phyloP scores from a whole-genome alignment of 352 stramenopile species.

The Thraustochytrium sp. region DNA sequence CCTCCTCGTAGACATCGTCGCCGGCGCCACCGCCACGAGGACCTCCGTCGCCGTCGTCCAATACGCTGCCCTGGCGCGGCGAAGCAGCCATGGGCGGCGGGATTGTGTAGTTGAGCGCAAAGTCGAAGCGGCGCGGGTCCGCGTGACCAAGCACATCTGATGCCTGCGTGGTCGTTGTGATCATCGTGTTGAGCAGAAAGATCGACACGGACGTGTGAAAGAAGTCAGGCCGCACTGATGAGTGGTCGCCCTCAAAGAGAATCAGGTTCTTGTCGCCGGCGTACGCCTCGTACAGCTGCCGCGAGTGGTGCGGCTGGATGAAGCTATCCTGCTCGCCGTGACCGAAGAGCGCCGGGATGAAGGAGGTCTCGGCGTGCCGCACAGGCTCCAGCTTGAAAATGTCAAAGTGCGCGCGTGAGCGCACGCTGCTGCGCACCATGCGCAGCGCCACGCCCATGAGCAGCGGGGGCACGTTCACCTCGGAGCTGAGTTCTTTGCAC shows the following conservation, averaged over 20 bases:
- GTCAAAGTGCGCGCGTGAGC: constrained; percentile 65
- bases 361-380: constrained; percentile 81
- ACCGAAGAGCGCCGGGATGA: constrained; percentile 92
- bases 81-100: background rate
- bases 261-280: constrained; percentile 96
- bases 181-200: constrained; percentile 66
- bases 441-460: constrained; percentile 24
- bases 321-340: constrained; percentile 92
- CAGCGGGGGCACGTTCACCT: constrained; percentile 31
- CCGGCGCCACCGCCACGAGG: background rate
- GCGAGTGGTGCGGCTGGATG: constrained; percentile 71
- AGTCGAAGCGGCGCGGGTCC: background rate
- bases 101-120: background rate
- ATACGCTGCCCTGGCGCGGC: background rate
- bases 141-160: constrained; percentile 4
- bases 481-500: constrained; percentile 85
- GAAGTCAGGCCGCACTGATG: constrained; percentile 86
- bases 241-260: constrained; percentile 95
- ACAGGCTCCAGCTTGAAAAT: constrained; percentile 69
- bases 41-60: too few relatives aligned
- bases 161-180: background rate
- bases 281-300: constrained; percentile 75
- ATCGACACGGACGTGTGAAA: constrained; percentile 89
- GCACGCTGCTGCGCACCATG: constrained; percentile 31
- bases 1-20: constrained; percentile 16